Evolutionary conservation across 495 filamentous ascomycete genomes (phyloP).

Genomic region (Monascus purpureus): DNA sequence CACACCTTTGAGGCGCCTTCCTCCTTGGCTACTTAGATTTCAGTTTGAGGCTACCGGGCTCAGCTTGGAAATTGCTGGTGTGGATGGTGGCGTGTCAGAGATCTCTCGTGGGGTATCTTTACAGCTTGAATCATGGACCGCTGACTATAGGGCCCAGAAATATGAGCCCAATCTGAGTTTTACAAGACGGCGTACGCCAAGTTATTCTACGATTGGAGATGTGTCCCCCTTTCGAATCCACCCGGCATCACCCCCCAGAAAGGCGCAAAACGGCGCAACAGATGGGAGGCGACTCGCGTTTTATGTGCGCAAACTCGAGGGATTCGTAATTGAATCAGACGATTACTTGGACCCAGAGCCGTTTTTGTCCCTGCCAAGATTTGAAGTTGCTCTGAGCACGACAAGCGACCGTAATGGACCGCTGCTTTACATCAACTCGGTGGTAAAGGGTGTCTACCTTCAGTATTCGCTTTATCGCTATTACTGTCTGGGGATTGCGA

Average conservation of each 20-base stretch:
- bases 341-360: slow-evolving; percentile 76
- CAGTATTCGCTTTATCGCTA: slow-evolving; percentile 92
- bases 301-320: slow-evolving; percentile 71
- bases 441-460: slow-evolving; percentile 60
- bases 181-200: slow-evolving; percentile 42
- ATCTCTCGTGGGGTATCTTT: slow-evolving; percentile 67
- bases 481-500: slow-evolving; percentile 76
- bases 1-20: slow-evolving; percentile 65
- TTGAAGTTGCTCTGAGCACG: slow-evolving; percentile 76
- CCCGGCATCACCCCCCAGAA: slow-evolving; percentile 46
- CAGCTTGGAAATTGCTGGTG: slow-evolving; percentile 77
- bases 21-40: slow-evolving; percentile 72
- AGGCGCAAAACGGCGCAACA: slow-evolving; percentile 42
- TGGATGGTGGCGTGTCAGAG: slow-evolving; percentile 67
- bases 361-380: slow-evolving; percentile 73
- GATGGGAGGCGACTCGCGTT: slow-evolving; percentile 75
- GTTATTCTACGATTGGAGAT: slow-evolving; percentile 36
- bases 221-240: slow-evolving; percentile 40
- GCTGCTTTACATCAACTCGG: slow-evolving; percentile 72
- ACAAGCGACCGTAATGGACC: slow-evolving; percentile 74
- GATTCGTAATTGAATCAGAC: slow-evolving; percentile 73
- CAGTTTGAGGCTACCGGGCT: slow-evolving; percentile 79
- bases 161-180: slow-evolving; percentile 47
- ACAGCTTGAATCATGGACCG: slow-evolving; percentile 79
- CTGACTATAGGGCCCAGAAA: slow-evolving; percentile 79